A percentile compares a stretch with the other conserved stretches of the same genome.
phyloP scores from a whole-genome alignment of 2,329 filamentous ascomycete genomes.

The Moelleriella libera region DNA sequence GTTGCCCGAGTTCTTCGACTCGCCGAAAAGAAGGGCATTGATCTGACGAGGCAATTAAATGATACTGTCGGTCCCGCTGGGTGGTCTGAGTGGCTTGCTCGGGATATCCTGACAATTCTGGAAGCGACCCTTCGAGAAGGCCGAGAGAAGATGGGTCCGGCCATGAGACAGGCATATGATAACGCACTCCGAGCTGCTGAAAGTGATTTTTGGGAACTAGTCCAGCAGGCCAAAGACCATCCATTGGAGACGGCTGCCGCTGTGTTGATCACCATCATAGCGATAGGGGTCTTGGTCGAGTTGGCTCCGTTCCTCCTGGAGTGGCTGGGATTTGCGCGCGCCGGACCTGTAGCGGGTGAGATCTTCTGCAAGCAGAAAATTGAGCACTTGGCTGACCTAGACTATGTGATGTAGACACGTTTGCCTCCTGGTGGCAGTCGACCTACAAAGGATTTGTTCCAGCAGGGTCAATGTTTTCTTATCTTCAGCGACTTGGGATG shows the following conservation, averaged over 20 bases:
- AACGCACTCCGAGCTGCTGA: background rate
- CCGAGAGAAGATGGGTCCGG: background rate
- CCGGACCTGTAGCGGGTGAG: background rate
- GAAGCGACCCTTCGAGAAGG: background rate
- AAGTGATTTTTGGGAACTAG: background rate
- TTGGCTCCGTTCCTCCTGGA: background rate
- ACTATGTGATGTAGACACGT: conserved; percentile 1
- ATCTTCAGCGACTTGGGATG: background rate
- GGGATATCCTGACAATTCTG: background rate
- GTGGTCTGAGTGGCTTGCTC: background rate
- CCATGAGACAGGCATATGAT: background rate
- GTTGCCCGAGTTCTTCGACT: too few relatives aligned
- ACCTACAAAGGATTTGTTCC: conserved; percentile 1
- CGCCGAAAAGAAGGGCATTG: too few relatives aligned
- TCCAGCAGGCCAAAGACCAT: background rate
- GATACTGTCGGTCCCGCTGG: background rate
- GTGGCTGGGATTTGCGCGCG: background rate
- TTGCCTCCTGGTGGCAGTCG: conserved; percentile 4
- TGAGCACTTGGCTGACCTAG: background rate
- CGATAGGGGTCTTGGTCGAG: background rate
- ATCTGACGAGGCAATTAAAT: background rate
- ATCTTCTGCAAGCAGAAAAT: too few relatives aligned
- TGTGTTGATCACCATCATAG: background rate
- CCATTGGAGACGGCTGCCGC: background rate
- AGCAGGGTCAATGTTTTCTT: conserved; percentile 2